Base-by-base conservation (phyloP, 495 filamentous ascomycete genomes). In the Copromyces sp. region DNA sequence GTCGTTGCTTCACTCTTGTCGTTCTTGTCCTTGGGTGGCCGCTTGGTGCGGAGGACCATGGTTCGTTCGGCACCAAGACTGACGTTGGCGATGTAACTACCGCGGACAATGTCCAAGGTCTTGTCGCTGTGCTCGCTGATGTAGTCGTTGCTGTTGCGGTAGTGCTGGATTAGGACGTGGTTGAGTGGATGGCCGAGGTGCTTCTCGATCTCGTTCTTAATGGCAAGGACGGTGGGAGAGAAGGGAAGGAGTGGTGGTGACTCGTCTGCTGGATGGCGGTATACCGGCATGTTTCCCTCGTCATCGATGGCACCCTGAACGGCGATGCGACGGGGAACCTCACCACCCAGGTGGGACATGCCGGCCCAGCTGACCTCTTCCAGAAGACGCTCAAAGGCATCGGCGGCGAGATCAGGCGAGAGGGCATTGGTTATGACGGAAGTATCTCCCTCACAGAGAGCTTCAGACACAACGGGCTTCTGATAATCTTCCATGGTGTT, bases 111-210 rank as follows among this genome's bases (percentile, higher is more conserved):
- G 75, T 99, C 95, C 7, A 99, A 82, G 0, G 95, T 97, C 82
- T 99, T 99, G 77, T 99, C 95, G 39, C 92, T 94, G 79, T 99
- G 95, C 77, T 99, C 96, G 9, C 94, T 97, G 73, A 99, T 99
- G 75, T 92, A 91, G 80, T 99, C 95, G n/a, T 90, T 87, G 24
- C 96, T 94, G 75, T 88, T 86, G 11, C 95, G 94, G 77, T 99
- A 99, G 53, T 94, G 87, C 78, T 99, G 95, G 41, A 98, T 95
- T 16, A 99, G 85, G 11, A 91, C 94, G 77, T 99, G 95, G 78
- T 99, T 99, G 17, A 98, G 83, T 7, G 91, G 86, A 77, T 98
- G 96, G 7, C 91, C 88, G 6, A 97, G 83, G 11, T 88, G 83
- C 40, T 86, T 83, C 75, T 97, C 90, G 4, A 93, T 87, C 41